phyloP scores from a whole-genome alignment of 2,329 filamentous ascomycete species.

The Chrysoporthe deuterocubensis region DNA sequence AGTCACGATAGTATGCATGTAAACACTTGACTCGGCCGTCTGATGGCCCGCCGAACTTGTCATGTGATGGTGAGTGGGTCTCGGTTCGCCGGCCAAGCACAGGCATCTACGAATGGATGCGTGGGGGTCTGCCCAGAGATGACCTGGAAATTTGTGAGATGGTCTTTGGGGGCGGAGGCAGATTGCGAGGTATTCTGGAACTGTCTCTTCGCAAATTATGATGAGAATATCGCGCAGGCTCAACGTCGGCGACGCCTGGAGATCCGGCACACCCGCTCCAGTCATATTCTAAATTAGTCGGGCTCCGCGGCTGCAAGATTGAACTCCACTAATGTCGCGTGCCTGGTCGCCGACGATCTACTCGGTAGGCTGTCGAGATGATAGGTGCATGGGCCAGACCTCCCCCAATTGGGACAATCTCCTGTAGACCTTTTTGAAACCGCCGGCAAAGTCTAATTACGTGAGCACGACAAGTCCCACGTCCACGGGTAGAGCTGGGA shows the following conservation, averaged over 20 bases:
- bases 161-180: too few species aligned
- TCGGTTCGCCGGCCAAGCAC: not conserved
- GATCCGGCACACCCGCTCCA: too few species aligned
- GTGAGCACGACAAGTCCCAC: not conserved
- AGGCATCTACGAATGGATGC: not conserved
- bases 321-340: too few species aligned
- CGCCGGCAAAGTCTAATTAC: not conserved
- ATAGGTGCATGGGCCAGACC: not conserved
- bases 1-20: not conserved
- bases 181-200: too few species aligned
- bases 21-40: not conserved
- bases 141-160: too few species aligned
- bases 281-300: too few species aligned
- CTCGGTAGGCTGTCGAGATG: too few species aligned
- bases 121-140: not conserved
- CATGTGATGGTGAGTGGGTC: not conserved
- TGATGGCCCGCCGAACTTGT: not conserved
- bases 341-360: too few species aligned
- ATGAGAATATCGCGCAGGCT: not conserved
- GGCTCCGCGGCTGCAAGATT: too few species aligned
- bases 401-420: not conserved
- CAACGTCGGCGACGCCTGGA: not conserved
- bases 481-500: not conserved
- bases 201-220: not conserved
- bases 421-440: not conserved